These are phyloP conservation scores for Candida chilensis DNA, from an alignment of 805 yeast genomes.

Conservation along the genomic window DNA sequence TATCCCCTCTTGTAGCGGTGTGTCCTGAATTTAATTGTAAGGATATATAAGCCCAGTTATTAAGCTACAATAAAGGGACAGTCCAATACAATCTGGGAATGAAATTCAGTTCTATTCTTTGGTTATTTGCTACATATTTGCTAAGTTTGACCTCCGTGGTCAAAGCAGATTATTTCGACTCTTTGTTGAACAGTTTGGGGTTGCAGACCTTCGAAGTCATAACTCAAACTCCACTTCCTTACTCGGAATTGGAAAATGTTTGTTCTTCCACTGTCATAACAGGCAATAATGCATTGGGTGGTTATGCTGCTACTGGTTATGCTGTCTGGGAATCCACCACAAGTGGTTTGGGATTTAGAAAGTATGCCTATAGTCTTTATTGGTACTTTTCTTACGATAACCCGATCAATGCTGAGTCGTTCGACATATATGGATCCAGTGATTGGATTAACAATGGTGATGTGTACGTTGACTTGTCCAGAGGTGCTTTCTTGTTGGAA, in stretches of 20 bases:
- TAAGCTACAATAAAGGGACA: no score
- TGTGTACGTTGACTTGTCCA: background rate
- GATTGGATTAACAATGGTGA: background rate
- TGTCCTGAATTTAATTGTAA: no score
- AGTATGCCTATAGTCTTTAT: background rate
- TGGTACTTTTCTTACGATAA: background rate
- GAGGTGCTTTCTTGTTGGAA: conserved; percentile 1
- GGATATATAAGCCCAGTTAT: no score
- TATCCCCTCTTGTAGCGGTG: no score
- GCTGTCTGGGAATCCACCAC: conserved; percentile 1
- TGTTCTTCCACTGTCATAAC: conserved; percentile 1
- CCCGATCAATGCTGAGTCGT: background rate
- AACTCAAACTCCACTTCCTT: background rate
- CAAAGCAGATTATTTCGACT: background rate
- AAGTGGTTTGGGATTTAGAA: background rate
- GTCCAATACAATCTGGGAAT: no score
- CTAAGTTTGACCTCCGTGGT: background rate
- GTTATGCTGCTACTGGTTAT: conserved; percentile 1
- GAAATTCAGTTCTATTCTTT: background rate
- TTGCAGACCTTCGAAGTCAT: background rate
- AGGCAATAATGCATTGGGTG: conserved; percentile 1
- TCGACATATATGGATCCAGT: background rate
- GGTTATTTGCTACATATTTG: background rate
- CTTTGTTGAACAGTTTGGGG: background rate
- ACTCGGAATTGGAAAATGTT: background rate